A percentile compares a stretch with the other conserved stretches of the same genome.
These are phyloP conservation scores for Mariannaea elegans DNA, from an alignment of 2,329 filamentous ascomycete genomes.

Conservation along the genomic window DNA sequence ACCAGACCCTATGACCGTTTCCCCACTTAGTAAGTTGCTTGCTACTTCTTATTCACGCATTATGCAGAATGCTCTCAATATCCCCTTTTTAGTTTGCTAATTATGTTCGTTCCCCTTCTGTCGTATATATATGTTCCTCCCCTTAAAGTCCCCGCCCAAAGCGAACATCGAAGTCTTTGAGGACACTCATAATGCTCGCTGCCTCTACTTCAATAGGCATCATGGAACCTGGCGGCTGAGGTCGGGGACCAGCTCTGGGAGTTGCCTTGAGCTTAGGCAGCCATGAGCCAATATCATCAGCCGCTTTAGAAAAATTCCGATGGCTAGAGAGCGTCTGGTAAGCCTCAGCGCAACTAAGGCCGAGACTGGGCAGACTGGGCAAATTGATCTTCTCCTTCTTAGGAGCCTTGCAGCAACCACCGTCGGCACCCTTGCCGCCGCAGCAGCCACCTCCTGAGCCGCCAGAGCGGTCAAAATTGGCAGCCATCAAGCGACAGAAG, in stretches of 20 bases:
- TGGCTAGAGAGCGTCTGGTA: conserved; percentile 83
- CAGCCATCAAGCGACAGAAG: conserved; percentile 84
- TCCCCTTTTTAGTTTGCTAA: conserved; percentile 21
- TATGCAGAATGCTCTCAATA: conserved; percentile 16
- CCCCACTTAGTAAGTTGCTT: conserved; percentile 31
- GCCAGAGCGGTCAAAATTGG: conserved; percentile 62
- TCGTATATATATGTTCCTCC: background rate
- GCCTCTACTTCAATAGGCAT: conserved; percentile 81
- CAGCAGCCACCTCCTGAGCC: conserved; percentile 64
- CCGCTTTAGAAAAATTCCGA: conserved; percentile 77
- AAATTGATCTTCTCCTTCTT: conserved; percentile 48
- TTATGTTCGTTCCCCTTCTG: conserved; percentile 10
- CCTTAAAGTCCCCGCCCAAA: conserved; percentile 62
- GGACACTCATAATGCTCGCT: conserved; percentile 85
- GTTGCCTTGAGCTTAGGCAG: conserved; percentile 75
- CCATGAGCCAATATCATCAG: conserved; percentile 79
- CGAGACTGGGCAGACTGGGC: conserved; percentile 57
- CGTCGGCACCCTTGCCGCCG: conserved; percentile 65
- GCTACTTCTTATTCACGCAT: conserved; percentile 19
- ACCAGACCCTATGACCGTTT: conserved; percentile 31
- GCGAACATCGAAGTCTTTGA: conserved; percentile 81
- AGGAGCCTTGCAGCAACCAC: conserved; percentile 70
- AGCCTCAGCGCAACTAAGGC: conserved; percentile 77
- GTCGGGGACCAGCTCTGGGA: conserved; percentile 46
- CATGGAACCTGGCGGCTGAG: conserved; percentile 49